A percentile compares a stretch with the other conserved stretches of the same genome.
Evolutionary conservation across 208 protist species (phyloP).

Genomic region (Entamoeba histolytica): DNA sequence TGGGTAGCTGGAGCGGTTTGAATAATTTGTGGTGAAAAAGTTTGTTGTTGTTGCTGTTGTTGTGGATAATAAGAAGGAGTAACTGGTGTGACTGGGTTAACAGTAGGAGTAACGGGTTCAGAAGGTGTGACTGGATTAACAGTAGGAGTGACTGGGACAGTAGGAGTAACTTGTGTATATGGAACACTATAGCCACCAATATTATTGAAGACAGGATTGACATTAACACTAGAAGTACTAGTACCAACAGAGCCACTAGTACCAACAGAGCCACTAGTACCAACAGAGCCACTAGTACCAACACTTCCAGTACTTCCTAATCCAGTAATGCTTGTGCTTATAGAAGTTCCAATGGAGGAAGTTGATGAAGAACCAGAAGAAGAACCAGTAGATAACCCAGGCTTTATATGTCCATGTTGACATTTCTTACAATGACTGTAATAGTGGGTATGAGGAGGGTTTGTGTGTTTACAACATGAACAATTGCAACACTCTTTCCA

Average conservation of each 20-base stretch:
- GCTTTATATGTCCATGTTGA: not conserved
- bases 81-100: not conserved
- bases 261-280: not conserved
- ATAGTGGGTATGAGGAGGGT: not conserved
- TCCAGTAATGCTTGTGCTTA: not conserved
- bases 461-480: not conserved
- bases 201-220: not conserved
- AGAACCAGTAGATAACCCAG: not conserved
- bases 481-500: not conserved
- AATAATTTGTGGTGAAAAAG: not conserved
- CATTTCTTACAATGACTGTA: not conserved
- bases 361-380: not conserved
- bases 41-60: not conserved
- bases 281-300: not conserved
- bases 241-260: not conserved
- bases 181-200: not conserved
- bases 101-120: not conserved
- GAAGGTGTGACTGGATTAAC: not conserved
- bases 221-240: not conserved
- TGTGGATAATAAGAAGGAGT: not conserved
- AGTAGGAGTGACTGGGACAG: not conserved
- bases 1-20: not conserved
- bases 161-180: not conserved
- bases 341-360: not conserved
- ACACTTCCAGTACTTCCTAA: not conserved